These are phyloP conservation scores for Talaromyces albobiverticillius DNA, from an alignment of 2,329 filamentous ascomycete genomes.

Conservation along the genomic window DNA sequence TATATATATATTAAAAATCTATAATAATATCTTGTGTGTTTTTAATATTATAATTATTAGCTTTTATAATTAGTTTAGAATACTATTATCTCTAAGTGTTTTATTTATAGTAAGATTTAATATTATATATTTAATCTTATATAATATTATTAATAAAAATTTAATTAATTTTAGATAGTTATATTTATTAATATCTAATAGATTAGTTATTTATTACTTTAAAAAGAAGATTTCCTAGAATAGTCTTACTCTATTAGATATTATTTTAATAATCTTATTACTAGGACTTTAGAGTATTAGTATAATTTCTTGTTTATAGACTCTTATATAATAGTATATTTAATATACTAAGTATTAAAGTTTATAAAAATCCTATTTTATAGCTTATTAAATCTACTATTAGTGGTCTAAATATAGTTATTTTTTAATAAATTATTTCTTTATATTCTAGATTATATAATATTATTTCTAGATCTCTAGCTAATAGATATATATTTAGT, in stretches of 20 bases:
- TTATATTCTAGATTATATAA: not conserved
- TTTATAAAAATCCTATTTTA: not conserved
- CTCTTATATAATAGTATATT: not conserved
- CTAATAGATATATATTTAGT: not conserved
- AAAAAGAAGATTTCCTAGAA: not conserved
- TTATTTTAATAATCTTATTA: not conserved
- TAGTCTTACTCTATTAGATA: not conserved
- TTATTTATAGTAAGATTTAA: not conserved
- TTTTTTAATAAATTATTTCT: not conserved
- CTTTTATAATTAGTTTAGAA: not conserved
- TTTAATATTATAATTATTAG: not conserved
- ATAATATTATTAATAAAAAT: not conserved
- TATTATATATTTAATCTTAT: not conserved
- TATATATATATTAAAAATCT: slow-evolving; percentile 1
- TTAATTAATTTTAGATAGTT: not conserved
- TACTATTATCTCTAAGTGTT: not conserved
- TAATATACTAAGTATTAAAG: not conserved
- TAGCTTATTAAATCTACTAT: not conserved
- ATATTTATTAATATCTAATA: not conserved
- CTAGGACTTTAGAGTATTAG: not conserved
- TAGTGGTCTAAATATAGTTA: not conserved
- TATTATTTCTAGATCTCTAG: not conserved
- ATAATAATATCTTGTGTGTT: not conserved
- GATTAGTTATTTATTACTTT: not conserved
- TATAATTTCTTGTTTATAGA: not conserved